Conservation (phyloP, 2,329 filamentous ascomycete species). For the Dactylellina drechsleri region DNA sequence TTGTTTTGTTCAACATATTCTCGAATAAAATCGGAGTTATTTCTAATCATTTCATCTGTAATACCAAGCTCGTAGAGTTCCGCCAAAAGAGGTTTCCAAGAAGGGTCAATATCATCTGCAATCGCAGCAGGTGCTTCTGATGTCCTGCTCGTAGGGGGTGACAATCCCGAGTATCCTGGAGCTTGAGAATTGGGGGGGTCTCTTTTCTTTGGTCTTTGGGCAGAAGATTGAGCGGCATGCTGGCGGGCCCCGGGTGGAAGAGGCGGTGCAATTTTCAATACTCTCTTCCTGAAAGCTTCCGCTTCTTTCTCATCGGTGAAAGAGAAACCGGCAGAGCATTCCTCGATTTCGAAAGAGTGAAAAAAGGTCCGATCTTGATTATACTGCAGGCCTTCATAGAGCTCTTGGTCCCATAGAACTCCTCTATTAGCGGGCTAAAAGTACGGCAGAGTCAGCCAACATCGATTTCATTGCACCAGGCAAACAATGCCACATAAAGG, state of each 20-base stretch:
- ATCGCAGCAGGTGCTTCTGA: conserved; percentile 62
- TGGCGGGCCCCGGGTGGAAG: conserved; percentile 34
- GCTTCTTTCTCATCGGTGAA: conserved; percentile 98
- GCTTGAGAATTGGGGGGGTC: conserved; percentile 76
- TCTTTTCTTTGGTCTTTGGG: conserved; percentile 77
- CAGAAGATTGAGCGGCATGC: conserved; percentile 25
- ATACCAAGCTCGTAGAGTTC: conserved; percentile 74
- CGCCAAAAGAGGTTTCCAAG: conserved; percentile 70
- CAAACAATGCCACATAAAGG: neutral
- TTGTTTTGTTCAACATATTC: conserved; percentile 71
- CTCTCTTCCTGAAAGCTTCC: conserved; percentile 95
- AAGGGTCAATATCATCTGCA: conserved; percentile 72
- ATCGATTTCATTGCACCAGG: neutral
- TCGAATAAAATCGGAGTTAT: conserved; percentile 76
- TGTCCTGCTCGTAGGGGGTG: conserved; percentile 19
- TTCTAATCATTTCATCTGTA: conserved; percentile 73
- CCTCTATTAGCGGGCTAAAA: conserved; percentile 69
- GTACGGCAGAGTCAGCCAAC: neutral
- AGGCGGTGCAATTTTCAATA: conserved; percentile 83
- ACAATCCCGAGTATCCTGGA: conserved; percentile 63
- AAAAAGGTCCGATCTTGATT: conserved; percentile 98
- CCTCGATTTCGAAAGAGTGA: conserved; percentile 94
- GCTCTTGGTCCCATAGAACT: conserved; percentile 96
- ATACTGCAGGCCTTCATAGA: conserved; percentile 93
- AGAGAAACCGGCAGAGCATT: conserved; percentile 87